Evolutionary conservation across 805 yeast genomes (phyloP).

Genomic region (Candida coquimbonensis): DNA sequence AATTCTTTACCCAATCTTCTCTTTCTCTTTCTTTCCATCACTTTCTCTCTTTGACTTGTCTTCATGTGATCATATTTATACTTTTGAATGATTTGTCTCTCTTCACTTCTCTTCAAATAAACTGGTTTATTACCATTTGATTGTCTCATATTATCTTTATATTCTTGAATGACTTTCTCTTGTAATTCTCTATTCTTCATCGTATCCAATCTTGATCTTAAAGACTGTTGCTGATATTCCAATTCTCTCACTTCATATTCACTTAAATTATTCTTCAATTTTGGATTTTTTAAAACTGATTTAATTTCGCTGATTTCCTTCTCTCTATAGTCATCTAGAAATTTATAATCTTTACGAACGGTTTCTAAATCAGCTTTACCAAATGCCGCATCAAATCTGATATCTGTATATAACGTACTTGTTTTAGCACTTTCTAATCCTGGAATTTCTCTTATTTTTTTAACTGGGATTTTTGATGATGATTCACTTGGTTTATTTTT

Average conservation of each 20-base stretch:
- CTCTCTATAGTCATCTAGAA: constrained; percentile 80
- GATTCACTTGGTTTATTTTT: constrained; percentile 88
- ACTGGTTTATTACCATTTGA: constrained; percentile 38
- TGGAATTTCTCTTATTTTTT: constrained; percentile 66
- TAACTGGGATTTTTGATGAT: constrained; percentile 66
- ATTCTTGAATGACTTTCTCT: constrained; percentile 52
- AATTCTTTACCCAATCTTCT: constrained; percentile 78
- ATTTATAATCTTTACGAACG: constrained; percentile 72
- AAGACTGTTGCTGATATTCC: constrained; percentile 52
- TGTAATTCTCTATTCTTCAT: constrained; percentile 72
- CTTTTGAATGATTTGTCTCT: constrained; percentile 66
- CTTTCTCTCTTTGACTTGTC: constrained; percentile 66
- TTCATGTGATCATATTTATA: constrained; percentile 74
- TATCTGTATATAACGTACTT: constrained; percentile 56
- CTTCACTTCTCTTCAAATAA: constrained; percentile 63
- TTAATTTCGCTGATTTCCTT: constrained; percentile 61
- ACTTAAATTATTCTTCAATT: constrained; percentile 34
- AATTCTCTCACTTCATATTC: constrained; percentile 44
- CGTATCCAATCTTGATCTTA: constrained; percentile 59
- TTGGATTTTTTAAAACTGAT: constrained; percentile 44
- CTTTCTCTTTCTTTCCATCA: constrained; percentile 82
- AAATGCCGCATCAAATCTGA: constrained; percentile 83
- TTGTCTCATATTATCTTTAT: constrained; percentile 39
- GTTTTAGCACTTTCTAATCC: constrained; percentile 42
- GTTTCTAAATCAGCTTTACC: constrained; percentile 71